Evolutionary conservation across 495 filamentous ascomycete genomes (phyloP), one percentile per base, ranked within the genome.

Genomic region (Annulohypoxylon moriforme): DNA sequence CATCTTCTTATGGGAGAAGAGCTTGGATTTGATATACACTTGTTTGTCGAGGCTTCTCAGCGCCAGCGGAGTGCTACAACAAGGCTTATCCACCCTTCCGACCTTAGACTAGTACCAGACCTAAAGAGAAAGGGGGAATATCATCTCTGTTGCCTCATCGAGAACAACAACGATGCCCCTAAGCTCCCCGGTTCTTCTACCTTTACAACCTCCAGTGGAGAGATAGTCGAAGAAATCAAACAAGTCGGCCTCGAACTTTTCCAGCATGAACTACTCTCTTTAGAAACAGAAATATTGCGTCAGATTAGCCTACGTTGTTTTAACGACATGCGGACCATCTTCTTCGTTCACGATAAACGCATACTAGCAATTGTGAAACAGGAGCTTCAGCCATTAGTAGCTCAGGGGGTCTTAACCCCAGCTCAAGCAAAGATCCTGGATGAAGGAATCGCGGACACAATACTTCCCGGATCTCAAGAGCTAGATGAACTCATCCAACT

Each of bases 321-420:
- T 29, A 58, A 58, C 20, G 55, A 58, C 18, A 58, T 58, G 55
- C 33, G 55, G 11, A 38, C 55, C n/a, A 58, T 58, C 55, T 25
- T 58, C 1, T 16, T 58, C 1, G 22, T 58, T 3, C 55, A 58
- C 11, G 55, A 58, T 11, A 58, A 58, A 20, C 55, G 55, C 20
- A 58, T 58, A 10, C 55, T 58, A 6, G 55, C 13, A 9, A 40
- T 58, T 11, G 55, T 58, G 3, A 58, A 58, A 20, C 33, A 58
- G 5, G 55, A 58, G 11, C 14, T 58, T 3, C 4, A 24, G 3
- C 24, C 55, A 20, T 18, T 58, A 20, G 55, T 58, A 27, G 1
- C 11, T n/a, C 55, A 20, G 4, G 55, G 34, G 24, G 33, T 58
- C 20, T 40, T 58, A 27, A 14, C 33, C 3, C 8, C 33, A 14